phyloP scores from a whole-genome alignment of 2,329 filamentous ascomycete species.

The Karstenula rhodostoma region DNA sequence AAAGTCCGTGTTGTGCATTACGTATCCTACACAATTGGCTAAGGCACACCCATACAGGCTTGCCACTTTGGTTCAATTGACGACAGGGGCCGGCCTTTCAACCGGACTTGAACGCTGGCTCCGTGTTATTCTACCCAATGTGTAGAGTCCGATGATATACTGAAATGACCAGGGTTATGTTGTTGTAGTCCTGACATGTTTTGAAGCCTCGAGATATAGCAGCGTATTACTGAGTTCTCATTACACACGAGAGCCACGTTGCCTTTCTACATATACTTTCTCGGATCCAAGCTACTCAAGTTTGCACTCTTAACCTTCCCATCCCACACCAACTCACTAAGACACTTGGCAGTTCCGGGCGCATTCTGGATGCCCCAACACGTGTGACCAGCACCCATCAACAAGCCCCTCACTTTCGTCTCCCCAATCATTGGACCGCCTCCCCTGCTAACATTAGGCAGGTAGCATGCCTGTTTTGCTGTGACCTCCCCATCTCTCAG shows the following conservation, averaged over 20 bases:
- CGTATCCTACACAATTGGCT: too few species aligned
- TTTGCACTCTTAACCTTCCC: constrained; percentile 53
- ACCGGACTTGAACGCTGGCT: too few species aligned
- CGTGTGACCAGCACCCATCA: constrained; percentile 88
- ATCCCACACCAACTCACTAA: constrained; percentile 58
- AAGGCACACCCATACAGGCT: too few species aligned
- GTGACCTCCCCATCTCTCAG: constrained; percentile 64
- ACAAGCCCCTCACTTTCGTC: constrained; percentile 76
- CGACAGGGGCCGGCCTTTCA: too few species aligned
- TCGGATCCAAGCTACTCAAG: constrained; percentile 53
- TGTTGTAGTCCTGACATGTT: too few species aligned
- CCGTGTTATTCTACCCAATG: too few species aligned
- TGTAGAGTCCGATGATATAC: too few species aligned
- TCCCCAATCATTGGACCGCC: constrained; percentile 80
- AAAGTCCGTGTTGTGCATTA: background rate
- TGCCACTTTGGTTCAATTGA: background rate
- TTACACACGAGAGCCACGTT: background rate
- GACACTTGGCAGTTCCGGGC: constrained; percentile 71
- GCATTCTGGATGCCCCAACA: constrained; percentile 99
- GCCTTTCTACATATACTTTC: constrained; percentile 32
- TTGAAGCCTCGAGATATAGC: too few species aligned
- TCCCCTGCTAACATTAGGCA: constrained; percentile 73
- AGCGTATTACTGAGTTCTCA: too few species aligned
- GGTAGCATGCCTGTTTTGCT: constrained; percentile 87
- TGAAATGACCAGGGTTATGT: too few species aligned